These are phyloP conservation scores for Sequoiadendron giganteum DNA, from an alignment of 75 land plant species.

Conservation along the genomic window DNA sequence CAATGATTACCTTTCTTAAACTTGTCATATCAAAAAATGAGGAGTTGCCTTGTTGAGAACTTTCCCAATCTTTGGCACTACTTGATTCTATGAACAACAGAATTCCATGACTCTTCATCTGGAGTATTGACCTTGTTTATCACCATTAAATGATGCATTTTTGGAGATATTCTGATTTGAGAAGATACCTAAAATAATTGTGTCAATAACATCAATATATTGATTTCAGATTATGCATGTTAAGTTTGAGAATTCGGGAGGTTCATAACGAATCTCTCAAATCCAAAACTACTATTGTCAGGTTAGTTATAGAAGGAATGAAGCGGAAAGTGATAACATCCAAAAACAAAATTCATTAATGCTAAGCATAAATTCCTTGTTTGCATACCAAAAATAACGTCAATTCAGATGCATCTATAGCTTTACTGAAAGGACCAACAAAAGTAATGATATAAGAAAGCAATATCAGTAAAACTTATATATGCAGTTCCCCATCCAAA, in stretches of 20 bases:
- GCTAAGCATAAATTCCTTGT: neutral
- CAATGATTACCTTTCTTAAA: neutral
- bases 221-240: no score
- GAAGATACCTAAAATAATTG: no score
- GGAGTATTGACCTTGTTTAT: slow-evolving; percentile 52
- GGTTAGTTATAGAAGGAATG: neutral
- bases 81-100: slow-evolving; percentile 40
- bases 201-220: no score
- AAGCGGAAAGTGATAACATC: neutral
- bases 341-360: neutral
- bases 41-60: no score
- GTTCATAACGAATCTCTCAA: neutral
- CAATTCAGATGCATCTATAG: neutral
- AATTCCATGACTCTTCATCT: slow-evolving; percentile 53
- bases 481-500: neutral
- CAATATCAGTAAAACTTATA: neutral
- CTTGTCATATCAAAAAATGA: neutral
- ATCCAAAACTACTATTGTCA: neutral
- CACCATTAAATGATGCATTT: slow-evolving; percentile 6
- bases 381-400: neutral
- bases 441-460: neutral
- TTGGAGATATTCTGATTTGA: neutral
- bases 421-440: neutral
- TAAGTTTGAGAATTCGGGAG: no score
- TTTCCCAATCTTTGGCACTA: neutral